These are phyloP conservation scores for Hymenoscyphus fructigenus DNA, from an alignment of 2,329 filamentous ascomycete species.

Conservation along the genomic window DNA sequence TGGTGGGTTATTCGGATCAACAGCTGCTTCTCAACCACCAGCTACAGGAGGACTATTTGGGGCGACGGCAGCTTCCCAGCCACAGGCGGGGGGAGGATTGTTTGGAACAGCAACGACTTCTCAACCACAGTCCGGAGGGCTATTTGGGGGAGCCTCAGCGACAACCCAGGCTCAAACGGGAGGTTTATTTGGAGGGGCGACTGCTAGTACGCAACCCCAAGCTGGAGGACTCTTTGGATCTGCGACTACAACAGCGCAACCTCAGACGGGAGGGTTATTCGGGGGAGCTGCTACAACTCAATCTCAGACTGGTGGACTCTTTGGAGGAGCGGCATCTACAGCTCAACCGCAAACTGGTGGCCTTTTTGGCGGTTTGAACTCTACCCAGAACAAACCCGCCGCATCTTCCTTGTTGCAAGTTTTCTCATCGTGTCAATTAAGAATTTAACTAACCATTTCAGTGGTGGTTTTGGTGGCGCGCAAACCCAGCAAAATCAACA, in stretches of 20 bases:
- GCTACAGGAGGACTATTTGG: constrained; percentile 38
- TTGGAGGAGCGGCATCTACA: constrained; percentile 24
- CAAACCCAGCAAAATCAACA: constrained; percentile 33
- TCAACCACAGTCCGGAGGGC: constrained; percentile 28
- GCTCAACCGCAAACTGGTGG: constrained; percentile 34
- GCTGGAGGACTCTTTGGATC: constrained; percentile 38
- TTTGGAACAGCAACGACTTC: constrained; percentile 31
- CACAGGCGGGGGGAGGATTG: constrained; percentile 29
- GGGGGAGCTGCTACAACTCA: constrained; percentile 24
- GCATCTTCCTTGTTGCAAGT: constrained; percentile 35
- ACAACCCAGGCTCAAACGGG: constrained; percentile 23
- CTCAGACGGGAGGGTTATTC: constrained; percentile 33
- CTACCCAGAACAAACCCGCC: constrained; percentile 33
- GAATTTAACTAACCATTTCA: constrained; percentile 14
- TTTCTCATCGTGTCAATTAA: neutral
- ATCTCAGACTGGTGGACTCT: constrained; percentile 30
- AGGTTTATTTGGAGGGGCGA: constrained; percentile 36
- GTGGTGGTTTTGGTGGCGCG: constrained; percentile 26
- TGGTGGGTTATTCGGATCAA: constrained; percentile 32
- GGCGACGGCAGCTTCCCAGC: constrained; percentile 21
- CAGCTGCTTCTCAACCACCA: constrained; percentile 24
- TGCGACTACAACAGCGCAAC: constrained; percentile 20
- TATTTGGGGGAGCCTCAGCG: constrained; percentile 32
- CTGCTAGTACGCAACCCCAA: constrained; percentile 26
- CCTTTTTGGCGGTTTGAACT: constrained; percentile 35